Percentiles rank a stretch among this genome's conserved stretches.
These are phyloP conservation scores for Rhynchospora breviuscula DNA, from an alignment of 176 grass and related monocot species.

Conservation along the genomic window DNA sequence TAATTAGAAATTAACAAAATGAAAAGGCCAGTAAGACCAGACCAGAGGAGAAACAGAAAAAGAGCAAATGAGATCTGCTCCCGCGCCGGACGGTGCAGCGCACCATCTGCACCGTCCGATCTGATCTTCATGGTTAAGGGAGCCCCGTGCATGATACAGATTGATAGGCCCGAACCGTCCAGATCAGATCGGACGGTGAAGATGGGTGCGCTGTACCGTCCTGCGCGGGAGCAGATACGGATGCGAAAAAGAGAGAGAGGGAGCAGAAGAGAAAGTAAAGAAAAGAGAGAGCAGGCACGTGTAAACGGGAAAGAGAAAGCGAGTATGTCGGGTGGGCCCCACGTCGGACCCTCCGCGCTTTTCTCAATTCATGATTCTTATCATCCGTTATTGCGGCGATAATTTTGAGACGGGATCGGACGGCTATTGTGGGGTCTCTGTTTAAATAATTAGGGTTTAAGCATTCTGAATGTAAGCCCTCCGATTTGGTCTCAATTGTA, in stretches of 20 bases:
- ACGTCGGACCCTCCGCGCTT: conserved; percentile 11
- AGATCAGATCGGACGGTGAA: no score
- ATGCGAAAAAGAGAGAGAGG: background rate
- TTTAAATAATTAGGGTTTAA: background rate
- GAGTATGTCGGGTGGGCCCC: background rate
- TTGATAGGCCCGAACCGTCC: no score
- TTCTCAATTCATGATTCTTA: background rate
- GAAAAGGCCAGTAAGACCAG: background rate
- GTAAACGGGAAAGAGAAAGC: conserved; percentile 10
- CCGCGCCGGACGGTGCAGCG: no score
- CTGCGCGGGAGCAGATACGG: no score
- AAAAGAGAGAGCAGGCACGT: background rate
- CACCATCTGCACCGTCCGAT: no score
- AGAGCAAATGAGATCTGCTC: no score
- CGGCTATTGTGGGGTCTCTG: background rate
- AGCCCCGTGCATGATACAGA: no score
- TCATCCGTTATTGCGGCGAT: background rate
- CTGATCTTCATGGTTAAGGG: no score
- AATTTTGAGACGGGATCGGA: background rate
- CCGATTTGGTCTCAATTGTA: background rate
- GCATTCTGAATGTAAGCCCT: background rate
- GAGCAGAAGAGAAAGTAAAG: background rate
- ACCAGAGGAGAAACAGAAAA: no score
- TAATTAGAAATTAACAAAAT: background rate
- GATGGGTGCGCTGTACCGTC: no score